Conservation (phyloP, 1,284 basidiomycete species). For the Cutaneotrichosporon sp. region DNA sequence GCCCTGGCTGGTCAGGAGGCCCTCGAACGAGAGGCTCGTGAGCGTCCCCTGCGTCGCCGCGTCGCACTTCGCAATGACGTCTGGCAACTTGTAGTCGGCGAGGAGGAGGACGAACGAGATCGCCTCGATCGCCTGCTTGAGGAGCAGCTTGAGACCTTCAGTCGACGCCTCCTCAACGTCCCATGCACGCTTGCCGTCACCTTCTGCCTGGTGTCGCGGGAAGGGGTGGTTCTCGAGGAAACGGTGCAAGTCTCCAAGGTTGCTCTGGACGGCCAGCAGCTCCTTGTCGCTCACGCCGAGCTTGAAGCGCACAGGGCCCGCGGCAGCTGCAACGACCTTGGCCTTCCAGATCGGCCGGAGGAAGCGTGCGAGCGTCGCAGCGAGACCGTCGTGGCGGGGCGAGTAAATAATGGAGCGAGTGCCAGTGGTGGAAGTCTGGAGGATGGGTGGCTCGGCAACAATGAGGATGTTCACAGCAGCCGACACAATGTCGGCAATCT, state of each 20-base stretch:
- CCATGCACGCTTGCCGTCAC: constrained; percentile 49
- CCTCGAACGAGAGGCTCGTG: constrained; percentile 71
- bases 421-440: constrained; percentile 32
- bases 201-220: constrained; percentile 45
- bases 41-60: constrained; percentile 66
- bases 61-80: constrained; percentile 61
- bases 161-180: constrained; percentile 48
- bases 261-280: constrained; percentile 71
- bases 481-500: constrained; percentile 34
- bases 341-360: constrained; percentile 84
- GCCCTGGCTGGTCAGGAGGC: constrained; percentile 75
- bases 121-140: constrained; percentile 82
- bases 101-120: constrained; percentile 89
- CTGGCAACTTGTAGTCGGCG: constrained; percentile 85
- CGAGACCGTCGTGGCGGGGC: constrained; percentile 84
- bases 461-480: constrained; percentile 37
- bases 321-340: constrained; percentile 60
- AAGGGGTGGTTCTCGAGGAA: constrained; percentile 59
- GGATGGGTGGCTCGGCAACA: constrained; percentile 32
- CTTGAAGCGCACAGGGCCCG: constrained; percentile 21
- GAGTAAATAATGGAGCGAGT: constrained; percentile 64
- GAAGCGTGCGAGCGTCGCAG: constrained; percentile 79
- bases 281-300: constrained; percentile 60
- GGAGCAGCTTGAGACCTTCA: constrained; percentile 57
- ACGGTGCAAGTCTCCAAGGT: constrained; percentile 70